These are phyloP conservation scores for Xylaria multiplex DNA, from an alignment of 2,329 filamentous ascomycete genomes.

Conservation along the genomic window DNA sequence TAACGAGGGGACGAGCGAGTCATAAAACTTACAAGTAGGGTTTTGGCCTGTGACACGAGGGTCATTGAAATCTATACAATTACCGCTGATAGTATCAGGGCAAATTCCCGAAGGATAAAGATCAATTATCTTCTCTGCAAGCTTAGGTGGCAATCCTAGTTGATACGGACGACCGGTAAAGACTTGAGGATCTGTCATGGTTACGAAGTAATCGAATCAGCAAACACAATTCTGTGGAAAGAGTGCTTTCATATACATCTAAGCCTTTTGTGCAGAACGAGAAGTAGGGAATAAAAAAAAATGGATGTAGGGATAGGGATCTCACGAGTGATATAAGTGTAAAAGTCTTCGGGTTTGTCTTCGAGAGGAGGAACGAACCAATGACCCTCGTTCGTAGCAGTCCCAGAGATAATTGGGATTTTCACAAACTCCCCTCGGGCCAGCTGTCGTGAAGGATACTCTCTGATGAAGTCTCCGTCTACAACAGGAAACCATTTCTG, in stretches of 20 bases:
- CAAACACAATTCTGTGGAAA: neutral
- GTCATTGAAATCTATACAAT: neutral
- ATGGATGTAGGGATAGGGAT: neutral
- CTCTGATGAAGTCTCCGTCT: constrained; percentile 21
- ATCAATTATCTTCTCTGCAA: constrained; percentile 17
- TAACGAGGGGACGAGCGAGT: too few relatives aligned
- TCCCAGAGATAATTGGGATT: constrained; percentile 19
- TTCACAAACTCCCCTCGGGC: constrained; percentile 18
- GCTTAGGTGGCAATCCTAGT: constrained; percentile 10
- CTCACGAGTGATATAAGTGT: constrained; percentile 23
- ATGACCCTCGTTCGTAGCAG: constrained; percentile 13
- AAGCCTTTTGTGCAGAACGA: too few relatives aligned
- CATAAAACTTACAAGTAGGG: constrained; percentile 6
- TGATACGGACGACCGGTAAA: constrained; percentile 17
- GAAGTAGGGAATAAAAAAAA: neutral
- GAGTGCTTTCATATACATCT: too few relatives aligned
- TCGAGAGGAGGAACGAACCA: constrained; percentile 18
- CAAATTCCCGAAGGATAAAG: constrained; percentile 12
- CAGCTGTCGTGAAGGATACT: constrained; percentile 16
- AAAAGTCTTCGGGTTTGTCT: constrained; percentile 21
- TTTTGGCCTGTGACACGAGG: constrained; percentile 14
- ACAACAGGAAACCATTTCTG: constrained; percentile 17
- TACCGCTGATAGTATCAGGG: constrained; percentile 2
- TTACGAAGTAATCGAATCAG: neutral
- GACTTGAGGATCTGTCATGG: constrained; percentile 17